Percentiles rank a stretch among this genome's conserved stretches.
Conservation (phyloP, 495 filamentous ascomycete genomes). For the Penicillium silybi region DNA sequence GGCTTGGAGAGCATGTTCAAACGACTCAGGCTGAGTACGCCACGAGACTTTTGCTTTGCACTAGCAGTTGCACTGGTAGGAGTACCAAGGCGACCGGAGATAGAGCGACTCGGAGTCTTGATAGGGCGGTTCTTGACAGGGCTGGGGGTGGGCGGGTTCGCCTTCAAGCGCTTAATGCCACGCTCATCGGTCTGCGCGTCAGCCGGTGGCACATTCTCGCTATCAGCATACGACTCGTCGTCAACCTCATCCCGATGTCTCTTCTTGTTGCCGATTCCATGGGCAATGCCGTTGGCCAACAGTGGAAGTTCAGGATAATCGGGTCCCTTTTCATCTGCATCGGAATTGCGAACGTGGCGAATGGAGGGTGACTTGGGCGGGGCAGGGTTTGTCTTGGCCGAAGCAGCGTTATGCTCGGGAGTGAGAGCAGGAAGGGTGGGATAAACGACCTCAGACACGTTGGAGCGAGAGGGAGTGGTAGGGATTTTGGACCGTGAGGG, state of each 20-base stretch:
- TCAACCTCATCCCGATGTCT: slow-evolving; percentile 51
- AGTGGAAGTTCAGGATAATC: slow-evolving; percentile 35
- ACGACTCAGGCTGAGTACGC: slow-evolving; percentile 44
- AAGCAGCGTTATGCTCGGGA: slow-evolving; percentile 26
- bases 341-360: slow-evolving; percentile 36
- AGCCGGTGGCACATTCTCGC: slow-evolving; percentile 41
- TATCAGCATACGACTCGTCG: slow-evolving; percentile 47
- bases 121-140: slow-evolving; percentile 34
- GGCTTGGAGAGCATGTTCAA: slow-evolving; percentile 51
- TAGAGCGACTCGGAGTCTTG: slow-evolving; percentile 32
- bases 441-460: slow-evolving; percentile 36
- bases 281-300: slow-evolving; percentile 66
- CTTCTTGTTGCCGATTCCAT: slow-evolving; percentile 74
- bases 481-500: slow-evolving; percentile 45
- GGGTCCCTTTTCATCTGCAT: slow-evolving; percentile 4
- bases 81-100: slow-evolving; percentile 31
- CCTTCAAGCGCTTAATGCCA: slow-evolving; percentile 42
- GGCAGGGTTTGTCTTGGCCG: not conserved
- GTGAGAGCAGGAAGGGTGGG: slow-evolving; percentile 40
- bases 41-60: slow-evolving; percentile 29
- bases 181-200: slow-evolving; percentile 34
- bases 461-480: slow-evolving; percentile 19
- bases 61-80: slow-evolving; percentile 25
- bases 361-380: slow-evolving; percentile 26
- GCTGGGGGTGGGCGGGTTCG: slow-evolving; percentile 35